Evolutionary conservation across 2,329 filamentous ascomycete genomes (phyloP), one percentile per base, ranked within the genome.

Genomic region (Hypoxylon sp.): DNA sequence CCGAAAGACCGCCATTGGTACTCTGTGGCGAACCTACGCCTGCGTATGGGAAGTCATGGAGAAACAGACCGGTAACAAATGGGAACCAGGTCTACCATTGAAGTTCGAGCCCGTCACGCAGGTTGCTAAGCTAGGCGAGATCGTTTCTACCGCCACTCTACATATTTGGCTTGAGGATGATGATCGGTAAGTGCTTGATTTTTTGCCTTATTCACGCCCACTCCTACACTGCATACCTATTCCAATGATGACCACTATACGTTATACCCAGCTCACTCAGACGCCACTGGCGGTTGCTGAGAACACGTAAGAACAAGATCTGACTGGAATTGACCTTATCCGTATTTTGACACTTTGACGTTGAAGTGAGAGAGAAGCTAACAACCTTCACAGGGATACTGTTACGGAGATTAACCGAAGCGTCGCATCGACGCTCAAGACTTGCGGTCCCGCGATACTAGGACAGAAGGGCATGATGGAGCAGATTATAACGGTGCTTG

Each of bases 221-320:
- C 34, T 50, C 17, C 43, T 26, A 26, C 39, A 52, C 11, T 44
- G 34, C n/a, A 39, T 63, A 75, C 77, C 76, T 7, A 57, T 65
- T 69, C 57, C 80, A 74, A 89, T 93, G 93, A 97, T 97, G 93
- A 97, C 81, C 84, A 87, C 83, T 80, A 82, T 87, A 89, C 92
- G 92, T 94, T 94, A 94, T 87, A 94, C 94, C 93, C 94, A 97
- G 94, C 94, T 97, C 94, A 97, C 94, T 97, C 92, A 92, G 91
- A 98, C 90, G 89, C 92, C 82, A 86, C 82, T 81, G 88, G 91
- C 88, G 88, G 82, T 89, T 97, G 93, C 91, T 93, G 92, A 89
- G 89, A 95, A 96, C 81, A 83, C 93, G 90, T 87, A 81, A 84
- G 79, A 83, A 83, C 79, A 79, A 76, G 74, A 80, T 79, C 80